phyloP scores from a whole-genome alignment of 148 eudicot species.

The Rhododendron molle region DNA sequence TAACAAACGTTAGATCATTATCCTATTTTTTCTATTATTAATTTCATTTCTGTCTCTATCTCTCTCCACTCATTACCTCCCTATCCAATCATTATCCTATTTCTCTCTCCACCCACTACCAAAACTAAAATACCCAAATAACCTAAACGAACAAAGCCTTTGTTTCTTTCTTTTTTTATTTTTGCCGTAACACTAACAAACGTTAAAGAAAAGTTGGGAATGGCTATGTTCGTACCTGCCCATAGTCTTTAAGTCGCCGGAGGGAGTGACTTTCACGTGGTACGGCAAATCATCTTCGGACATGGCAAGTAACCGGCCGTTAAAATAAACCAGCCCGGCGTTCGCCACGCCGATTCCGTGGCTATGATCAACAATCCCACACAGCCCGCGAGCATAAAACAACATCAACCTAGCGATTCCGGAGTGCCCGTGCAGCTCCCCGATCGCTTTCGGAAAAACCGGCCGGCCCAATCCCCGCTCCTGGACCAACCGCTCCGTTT shows the following conservation, averaged over 20 bases:
- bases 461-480: conserved; percentile 53
- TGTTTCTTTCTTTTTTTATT: not conserved
- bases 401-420: conserved; percentile 51
- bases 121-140: too few relatives aligned
- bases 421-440: conserved; percentile 69
- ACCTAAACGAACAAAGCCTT: too few relatives aligned
- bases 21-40: too few relatives aligned
- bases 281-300: conserved; percentile 80
- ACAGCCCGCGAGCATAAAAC: conserved; percentile 52
- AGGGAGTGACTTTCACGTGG: conserved; percentile 46
- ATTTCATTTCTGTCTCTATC: too few relatives aligned
- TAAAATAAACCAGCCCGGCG: conserved; percentile 67
- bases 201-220: not conserved
- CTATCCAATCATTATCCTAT: too few relatives aligned
- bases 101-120: too few relatives aligned
- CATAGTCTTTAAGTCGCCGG: conserved; percentile 55
- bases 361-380: conserved; percentile 42
- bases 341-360: conserved; percentile 68
- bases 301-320: conserved; percentile 64
- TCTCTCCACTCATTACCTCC: too few relatives aligned
- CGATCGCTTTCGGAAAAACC: conserved; percentile 68
- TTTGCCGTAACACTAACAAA: not conserved
- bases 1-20: too few relatives aligned
- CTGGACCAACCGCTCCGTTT: conserved; percentile 51
- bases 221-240: conserved; percentile 22